These are phyloP conservation scores for Secale cereale DNA, from an alignment of 176 grass and related monocot species.

Conservation along the genomic window DNA sequence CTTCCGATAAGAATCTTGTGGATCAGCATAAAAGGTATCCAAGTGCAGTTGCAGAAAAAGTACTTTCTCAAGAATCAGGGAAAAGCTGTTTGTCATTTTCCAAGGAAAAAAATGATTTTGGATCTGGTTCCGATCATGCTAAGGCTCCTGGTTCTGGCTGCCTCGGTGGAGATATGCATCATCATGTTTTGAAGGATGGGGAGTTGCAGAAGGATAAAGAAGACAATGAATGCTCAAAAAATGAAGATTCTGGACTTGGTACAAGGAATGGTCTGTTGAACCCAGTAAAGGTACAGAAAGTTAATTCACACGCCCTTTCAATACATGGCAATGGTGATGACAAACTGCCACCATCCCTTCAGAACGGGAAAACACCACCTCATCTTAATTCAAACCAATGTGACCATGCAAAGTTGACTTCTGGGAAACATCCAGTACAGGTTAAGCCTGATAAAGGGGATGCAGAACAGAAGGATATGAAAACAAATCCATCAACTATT, in stretches of 20 bases:
- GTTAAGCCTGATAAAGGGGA: conserved; percentile 37
- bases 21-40: conserved; percentile 33
- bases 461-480: conserved; percentile 27
- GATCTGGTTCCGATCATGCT: conserved; percentile 27
- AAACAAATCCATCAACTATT: conserved; percentile 28
- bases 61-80: conserved; percentile 25
- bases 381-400: conserved; percentile 22
- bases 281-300: conserved; percentile 10
- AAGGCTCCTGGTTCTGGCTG: conserved; percentile 26
- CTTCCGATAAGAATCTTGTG: conserved; percentile 27
- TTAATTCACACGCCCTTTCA: background rate
- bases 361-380: conserved; percentile 19
- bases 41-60: conserved; percentile 26
- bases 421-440: conserved; percentile 15
- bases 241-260: conserved; percentile 16
- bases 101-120: conserved; percentile 34
- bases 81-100: conserved; percentile 27
- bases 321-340: conserved; percentile 8
- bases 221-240: conserved; percentile 21
- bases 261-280: conserved; percentile 23
- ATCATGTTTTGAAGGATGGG: conserved; percentile 26
- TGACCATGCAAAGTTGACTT: conserved; percentile 20
- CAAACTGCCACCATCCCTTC: conserved; percentile 12
- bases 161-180: conserved; percentile 13
- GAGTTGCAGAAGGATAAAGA: conserved; percentile 35